A percentile compares a stretch with the other conserved stretches of the same genome.
phyloP scores from a whole-genome alignment of 306 rosid genomes.

The Carpinus fangiana region DNA sequence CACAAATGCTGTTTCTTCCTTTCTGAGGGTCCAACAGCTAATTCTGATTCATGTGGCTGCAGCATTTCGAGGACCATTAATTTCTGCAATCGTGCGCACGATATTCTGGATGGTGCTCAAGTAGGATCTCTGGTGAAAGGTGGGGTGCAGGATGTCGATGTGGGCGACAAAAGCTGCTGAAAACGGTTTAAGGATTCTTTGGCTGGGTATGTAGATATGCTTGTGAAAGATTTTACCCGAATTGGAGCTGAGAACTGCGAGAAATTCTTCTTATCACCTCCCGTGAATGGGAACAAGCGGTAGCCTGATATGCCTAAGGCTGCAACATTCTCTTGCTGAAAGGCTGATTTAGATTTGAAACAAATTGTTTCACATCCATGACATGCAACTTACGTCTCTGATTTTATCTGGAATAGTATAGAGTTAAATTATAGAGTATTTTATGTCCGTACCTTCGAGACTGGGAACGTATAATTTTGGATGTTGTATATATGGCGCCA shows the following conservation, averaged over 20 bases:
- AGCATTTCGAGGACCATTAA: slow-evolving; percentile 86
- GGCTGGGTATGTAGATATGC: slow-evolving; percentile 32
- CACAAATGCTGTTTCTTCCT: neutral
- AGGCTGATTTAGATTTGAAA: slow-evolving; percentile 31
- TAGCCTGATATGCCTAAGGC: slow-evolving; percentile 21
- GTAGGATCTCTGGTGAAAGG: slow-evolving; percentile 82
- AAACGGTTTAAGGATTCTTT: slow-evolving; percentile 45
- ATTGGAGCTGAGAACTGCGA: slow-evolving; percentile 68
- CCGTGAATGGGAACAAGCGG: slow-evolving; percentile 17
- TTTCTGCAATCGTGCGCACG: slow-evolving; percentile 62
- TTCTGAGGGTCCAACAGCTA: slow-evolving; percentile 9
- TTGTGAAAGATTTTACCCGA: slow-evolving; percentile 43
- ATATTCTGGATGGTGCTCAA: slow-evolving; percentile 82
- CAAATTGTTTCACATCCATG: slow-evolving; percentile 25
- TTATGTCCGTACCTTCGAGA: slow-evolving; percentile 23
- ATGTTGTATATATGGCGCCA: slow-evolving; percentile 43
- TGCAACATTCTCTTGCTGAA: slow-evolving; percentile 32
- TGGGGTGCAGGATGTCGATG: slow-evolving; percentile 79
- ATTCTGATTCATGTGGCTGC: slow-evolving; percentile 34
- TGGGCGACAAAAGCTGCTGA: slow-evolving; percentile 76
- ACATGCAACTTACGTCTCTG: slow-evolving; percentile 21
- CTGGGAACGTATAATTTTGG: slow-evolving; percentile 35
- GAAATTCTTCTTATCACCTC: slow-evolving; percentile 41
- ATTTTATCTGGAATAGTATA: slow-evolving; percentile 22
- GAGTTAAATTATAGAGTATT: slow-evolving; percentile 21